Evolutionary conservation across 352 stramenopile species (phyloP).

Genomic region (Aphanomyces astaci): DNA sequence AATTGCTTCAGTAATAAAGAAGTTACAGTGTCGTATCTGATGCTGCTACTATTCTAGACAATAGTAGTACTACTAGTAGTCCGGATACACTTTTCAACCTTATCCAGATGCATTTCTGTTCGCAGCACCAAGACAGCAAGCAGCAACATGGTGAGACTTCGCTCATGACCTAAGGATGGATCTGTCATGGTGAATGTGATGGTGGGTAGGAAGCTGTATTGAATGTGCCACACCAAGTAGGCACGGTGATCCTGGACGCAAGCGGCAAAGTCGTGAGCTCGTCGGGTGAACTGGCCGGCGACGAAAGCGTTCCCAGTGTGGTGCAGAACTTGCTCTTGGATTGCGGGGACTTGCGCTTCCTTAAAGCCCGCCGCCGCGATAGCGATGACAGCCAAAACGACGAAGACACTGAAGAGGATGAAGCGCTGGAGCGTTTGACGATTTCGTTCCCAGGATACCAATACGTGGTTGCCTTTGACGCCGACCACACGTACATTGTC

Average conservation of each 20-base stretch:
- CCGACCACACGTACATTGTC: conserved; percentile 60
- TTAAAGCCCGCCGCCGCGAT: background rate
- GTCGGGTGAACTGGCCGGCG: conserved; percentile 49
- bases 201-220: conserved; percentile 14
- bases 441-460: conserved; percentile 61
- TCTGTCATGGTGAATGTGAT: background rate
- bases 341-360: background rate
- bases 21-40: too few relatives aligned
- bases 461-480: conserved; percentile 59
- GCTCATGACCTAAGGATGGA: background rate
- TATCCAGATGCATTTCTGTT: background rate
- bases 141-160: conserved; percentile 5
- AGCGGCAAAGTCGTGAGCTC: conserved; percentile 51
- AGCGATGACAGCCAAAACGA: too few relatives aligned
- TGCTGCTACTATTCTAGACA: too few relatives aligned
- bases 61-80: too few relatives aligned
- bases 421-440: conserved; percentile 58
- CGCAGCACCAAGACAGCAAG: background rate
- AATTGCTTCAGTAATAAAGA: too few relatives aligned
- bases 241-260: conserved; percentile 54
- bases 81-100: background rate
- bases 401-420: conserved; percentile 31
- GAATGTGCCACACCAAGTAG: conserved; percentile 31
- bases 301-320: conserved; percentile 43
- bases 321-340: conserved; percentile 63